Evolutionary conservation across 2,329 filamentous ascomycete genomes (phyloP), one percentile per base, ranked within the genome.

Genomic region (Whalleya microplaca): DNA sequence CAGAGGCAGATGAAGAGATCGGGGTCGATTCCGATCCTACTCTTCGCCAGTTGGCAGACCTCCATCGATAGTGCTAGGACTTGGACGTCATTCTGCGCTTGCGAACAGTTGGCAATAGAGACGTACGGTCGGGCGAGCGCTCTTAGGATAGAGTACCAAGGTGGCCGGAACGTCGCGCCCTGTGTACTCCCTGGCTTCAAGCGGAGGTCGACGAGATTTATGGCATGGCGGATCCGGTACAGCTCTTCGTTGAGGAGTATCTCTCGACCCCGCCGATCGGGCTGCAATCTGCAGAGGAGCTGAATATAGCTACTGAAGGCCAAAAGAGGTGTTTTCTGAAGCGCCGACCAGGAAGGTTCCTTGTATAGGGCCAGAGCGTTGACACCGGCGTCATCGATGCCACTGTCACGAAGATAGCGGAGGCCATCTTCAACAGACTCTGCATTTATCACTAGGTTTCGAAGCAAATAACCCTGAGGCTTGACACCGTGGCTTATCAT

Each of bases 401-500:
- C 65, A 58, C 78, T 78, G 55, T 84, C 80, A 7, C 64, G 64
- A 18, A 88, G 70, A 69, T 84, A 86, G 20, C 68, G 66, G 32
- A 82, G 57, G 0, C 79, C 85, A 9, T 76, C 73, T 9, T 75
- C 66, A 10, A 84, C 64, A 3, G 77, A 79, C 1, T 69, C 64
- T 0, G 86, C 81, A 62, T 84, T 75, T 3, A 75, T 71, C 1
- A 92, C 62, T 1, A 92, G 73, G 18, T 84, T 79, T 2, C 74
- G 73, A 7, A 91, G 76, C 21, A 81, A 83, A 41, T 74, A 69
- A 1, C 77, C 78, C 3, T 73, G 67, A 0, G 86, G 83, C 6
- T 68, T 72, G 19, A 88, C 67, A 1, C 79, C 77, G 1, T 76
- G 74, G 1, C 66, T 68, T 12, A 74, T 68, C 84, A 92, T 89